Evolutionary conservation across 176 grass and related monocot genomes (phyloP), one percentile per base, ranked within the genome.

Genomic region (Eragrostis curvula): DNA sequence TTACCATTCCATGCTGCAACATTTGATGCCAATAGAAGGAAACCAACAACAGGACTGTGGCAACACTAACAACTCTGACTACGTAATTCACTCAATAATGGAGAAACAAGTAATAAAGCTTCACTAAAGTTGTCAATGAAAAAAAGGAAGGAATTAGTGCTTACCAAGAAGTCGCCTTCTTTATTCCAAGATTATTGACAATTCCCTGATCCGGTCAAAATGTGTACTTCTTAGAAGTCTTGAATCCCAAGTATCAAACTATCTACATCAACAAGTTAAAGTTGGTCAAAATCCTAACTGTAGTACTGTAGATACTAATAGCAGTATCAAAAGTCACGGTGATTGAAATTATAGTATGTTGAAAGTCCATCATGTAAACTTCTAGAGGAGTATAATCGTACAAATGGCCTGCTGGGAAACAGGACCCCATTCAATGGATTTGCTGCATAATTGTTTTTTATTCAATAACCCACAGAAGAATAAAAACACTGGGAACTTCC

Each of bases 101-200:
- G 17, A 15, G 6, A 63, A 21, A 21, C 4, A 52, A 61, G 14
- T 42, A n/a, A 44, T 63, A 51, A 30, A 70, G 66, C 55, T 81
- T 69, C 16, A 49, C n/a, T 24, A 25, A 74, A 74, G 80, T 48
- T 71, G 1, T 2, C 4, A 27, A 3, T 29, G 30, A 50, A n/a
- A 25, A 25, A 49, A 42, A 72, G 62, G 51, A 8, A 82, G 30
- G 58, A 51, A 14, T 59, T 58, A 73, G 40, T 57, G n/a, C 83
- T 77, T 78, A 90, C 88, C 88, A 42, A 66, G 17, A 78, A 57
- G 79, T 18, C 20, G 7, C 12, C 29, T 85, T 66, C 88, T 64
- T 71, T 82, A 82, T 78, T 48, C 49, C 49, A 86, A 77, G 66
- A 57, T 61, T 68, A 71, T 51, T 10, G 40, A 57, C 48, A 47